A percentile compares a stretch with the other conserved stretches of the same genome.
Conservation (phyloP, 2,329 filamentous ascomycete genomes). For the Hortaea sp. region DNA sequence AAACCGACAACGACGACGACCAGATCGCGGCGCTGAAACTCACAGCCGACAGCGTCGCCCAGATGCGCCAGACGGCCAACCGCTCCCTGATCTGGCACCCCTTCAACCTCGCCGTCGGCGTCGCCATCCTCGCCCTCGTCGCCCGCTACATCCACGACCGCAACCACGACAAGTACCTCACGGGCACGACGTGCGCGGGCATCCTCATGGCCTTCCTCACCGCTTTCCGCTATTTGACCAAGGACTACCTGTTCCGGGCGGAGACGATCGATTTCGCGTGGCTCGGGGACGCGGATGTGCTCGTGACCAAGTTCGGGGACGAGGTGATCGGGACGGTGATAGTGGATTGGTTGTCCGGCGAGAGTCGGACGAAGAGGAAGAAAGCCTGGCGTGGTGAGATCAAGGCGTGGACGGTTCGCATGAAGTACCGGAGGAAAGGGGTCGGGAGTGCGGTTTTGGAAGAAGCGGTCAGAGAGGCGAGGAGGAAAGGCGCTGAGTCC, state of each 20-base stretch:
- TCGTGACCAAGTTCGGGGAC: conserved; percentile 58
- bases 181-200: conserved; percentile 50
- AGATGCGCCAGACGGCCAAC: conserved; percentile 64
- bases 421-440: conserved; percentile 55
- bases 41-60: conserved; percentile 70
- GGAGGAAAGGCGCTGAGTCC: conserved; percentile 57
- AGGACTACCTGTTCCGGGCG: conserved; percentile 53
- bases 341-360: conserved; percentile 50
- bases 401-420: conserved; percentile 64
- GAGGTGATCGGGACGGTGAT: conserved; percentile 63
- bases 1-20: conserved; percentile 43
- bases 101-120: conserved; percentile 32
- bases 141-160: conserved; percentile 31
- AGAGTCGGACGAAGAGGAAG: conserved; percentile 32
- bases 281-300: conserved; percentile 39
- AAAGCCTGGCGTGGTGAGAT: conserved; percentile 60
- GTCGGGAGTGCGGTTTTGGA: conserved; percentile 63
- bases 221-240: conserved; percentile 49
- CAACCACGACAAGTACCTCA: conserved; percentile 42
- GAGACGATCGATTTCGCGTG: conserved; percentile 53
- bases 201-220: conserved; percentile 55
- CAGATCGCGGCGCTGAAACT: conserved; percentile 60
- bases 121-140: conserved; percentile 29
- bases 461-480: conserved; percentile 59
- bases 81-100: conserved; percentile 54